phyloP scores from a whole-genome alignment of 2,329 filamentous ascomycete genomes.

The Ploettnerulaceae sp. region DNA sequence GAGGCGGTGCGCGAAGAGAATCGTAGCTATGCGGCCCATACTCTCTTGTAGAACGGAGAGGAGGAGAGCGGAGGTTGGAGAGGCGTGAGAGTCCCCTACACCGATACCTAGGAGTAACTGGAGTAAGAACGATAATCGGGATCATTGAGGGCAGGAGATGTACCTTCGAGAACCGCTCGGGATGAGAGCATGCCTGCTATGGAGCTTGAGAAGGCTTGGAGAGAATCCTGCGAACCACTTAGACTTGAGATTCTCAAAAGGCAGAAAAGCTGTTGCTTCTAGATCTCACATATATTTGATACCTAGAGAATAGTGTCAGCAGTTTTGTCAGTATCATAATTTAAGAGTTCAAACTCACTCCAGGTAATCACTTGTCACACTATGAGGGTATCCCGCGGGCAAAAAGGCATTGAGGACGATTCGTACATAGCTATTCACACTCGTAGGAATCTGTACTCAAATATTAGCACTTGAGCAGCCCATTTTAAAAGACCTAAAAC shows the following conservation, averaged over 20 bases:
- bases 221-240: slow-evolving; percentile 50
- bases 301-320: slow-evolving; percentile 39
- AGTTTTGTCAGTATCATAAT: not conserved
- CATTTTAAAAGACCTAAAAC: not conserved
- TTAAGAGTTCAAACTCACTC: slow-evolving; percentile 41
- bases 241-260: slow-evolving; percentile 5
- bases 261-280: not conserved
- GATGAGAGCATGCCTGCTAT: slow-evolving; percentile 61
- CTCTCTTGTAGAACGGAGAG: slow-evolving; percentile 62
- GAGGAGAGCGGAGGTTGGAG: slow-evolving; percentile 60
- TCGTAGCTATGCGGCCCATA: slow-evolving; percentile 61
- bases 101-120: slow-evolving; percentile 39
- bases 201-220: slow-evolving; percentile 61
- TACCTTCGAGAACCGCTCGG: slow-evolving; percentile 62
- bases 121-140: not conserved
- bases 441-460: slow-evolving; percentile 23
- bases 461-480: not conserved
- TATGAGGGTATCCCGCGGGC: slow-evolving; percentile 64
- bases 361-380: slow-evolving; percentile 65
- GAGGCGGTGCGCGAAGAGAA: slow-evolving; percentile 63
- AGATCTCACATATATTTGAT: slow-evolving; percentile 62
- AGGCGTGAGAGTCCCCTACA: slow-evolving; percentile 60
- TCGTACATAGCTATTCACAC: slow-evolving; percentile 25
- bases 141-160: slow-evolving; percentile 46
- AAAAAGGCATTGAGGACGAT: slow-evolving; percentile 56